Base-by-base conservation (phyloP, 1,284 basidiomycete species). In the Irpex sp. region DNA sequence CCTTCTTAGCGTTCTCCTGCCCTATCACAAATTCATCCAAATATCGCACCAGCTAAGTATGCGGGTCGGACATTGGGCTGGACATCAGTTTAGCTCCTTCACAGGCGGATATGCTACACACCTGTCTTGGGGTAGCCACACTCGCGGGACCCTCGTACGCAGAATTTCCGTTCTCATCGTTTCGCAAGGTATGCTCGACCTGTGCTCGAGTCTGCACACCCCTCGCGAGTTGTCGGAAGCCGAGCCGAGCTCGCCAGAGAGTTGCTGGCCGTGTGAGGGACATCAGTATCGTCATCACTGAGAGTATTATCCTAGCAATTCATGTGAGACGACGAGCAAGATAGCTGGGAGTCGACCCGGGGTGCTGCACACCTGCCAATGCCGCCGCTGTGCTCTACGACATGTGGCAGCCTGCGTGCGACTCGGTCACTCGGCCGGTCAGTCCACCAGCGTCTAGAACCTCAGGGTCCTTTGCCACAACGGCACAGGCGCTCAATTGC, bases 21-120 rank as follows among this genome's bases (percentile, higher is more conserved):
- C 96, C 95, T 11, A 98, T 85, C n/a, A 98, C 88, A 72, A 91
- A 97, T 70, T 93, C 86, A 68, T 94, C 90, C 35, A 97, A 83
- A 74, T 94, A 94, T 71, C 89, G 83, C n/a, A 89, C 89, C 46
- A 97, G 84, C 89, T 95, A 63, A 7, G 39, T 26, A 4, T 4
- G 26, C 26, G 26, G 26, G 4, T 26, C 60, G 53, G 8, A 43
- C 43, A 26, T 54, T 39, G 36, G 26, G 26, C 2, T 26, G 3
- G 26, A 26, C 26, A 26, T 26, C 26, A 26, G 26, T 26, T 4
- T 26, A 26, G 26, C 26, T 26, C 26, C 4, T 26, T 9, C n/a
- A 35, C 9, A 26, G 21, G 2, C 33, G 19, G 21, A 13, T 31
- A 31, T 5, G 33, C 35, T 46, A 63, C 33, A 61, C 68, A 91